A percentile compares a stretch with the other conserved stretches of the same genome.
Evolutionary conservation across 805 yeast genomes (phyloP).

Genomic region (Wickerhamomyces pijperi): DNA sequence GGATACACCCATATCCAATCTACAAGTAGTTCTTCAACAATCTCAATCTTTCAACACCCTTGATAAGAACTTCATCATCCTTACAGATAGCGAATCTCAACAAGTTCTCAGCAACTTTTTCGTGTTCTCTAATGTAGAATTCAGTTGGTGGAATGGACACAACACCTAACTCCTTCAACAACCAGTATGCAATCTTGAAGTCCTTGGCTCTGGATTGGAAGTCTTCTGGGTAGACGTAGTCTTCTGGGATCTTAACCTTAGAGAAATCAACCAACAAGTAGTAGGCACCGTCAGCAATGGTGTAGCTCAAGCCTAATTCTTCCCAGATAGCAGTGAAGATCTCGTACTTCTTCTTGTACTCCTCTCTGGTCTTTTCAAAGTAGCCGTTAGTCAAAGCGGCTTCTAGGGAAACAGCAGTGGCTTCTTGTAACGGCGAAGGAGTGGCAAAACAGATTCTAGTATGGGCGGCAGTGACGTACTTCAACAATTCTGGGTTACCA

Average conservation of each 20-base stretch:
- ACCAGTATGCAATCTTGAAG: constrained; percentile 85
- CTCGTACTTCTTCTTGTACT: constrained; percentile 61
- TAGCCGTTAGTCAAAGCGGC: constrained; percentile 53
- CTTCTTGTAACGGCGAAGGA: constrained; percentile 89
- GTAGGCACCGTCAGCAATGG: constrained; percentile 88
- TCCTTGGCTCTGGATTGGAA: constrained; percentile 65
- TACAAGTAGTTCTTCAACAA: constrained; percentile 55
- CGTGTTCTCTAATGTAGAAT: constrained; percentile 64
- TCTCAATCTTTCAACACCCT: constrained; percentile 69
- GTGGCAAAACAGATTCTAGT: constrained; percentile 88
- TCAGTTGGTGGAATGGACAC: constrained; percentile 98
- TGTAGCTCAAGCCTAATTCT: constrained; percentile 80
- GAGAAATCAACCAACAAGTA: constrained; percentile 81
- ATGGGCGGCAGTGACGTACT: constrained; percentile 80
- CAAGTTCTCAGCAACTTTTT: constrained; percentile 69
- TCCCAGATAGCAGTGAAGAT: constrained; percentile 73
- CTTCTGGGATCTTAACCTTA: constrained; percentile 68
- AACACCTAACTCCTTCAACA: constrained; percentile 84
- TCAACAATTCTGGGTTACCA: constrained; percentile 73
- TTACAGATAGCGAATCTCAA: constrained; percentile 95
- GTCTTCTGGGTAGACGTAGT: constrained; percentile 62
- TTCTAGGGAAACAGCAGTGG: constrained; percentile 67
- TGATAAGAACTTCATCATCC: constrained; percentile 68
- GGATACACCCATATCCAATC: no score
- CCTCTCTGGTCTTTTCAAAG: constrained; percentile 56